These are phyloP conservation scores for Oenanthe sinensis DNA, from an alignment of 129 eudicot species.

Conservation along the genomic window DNA sequence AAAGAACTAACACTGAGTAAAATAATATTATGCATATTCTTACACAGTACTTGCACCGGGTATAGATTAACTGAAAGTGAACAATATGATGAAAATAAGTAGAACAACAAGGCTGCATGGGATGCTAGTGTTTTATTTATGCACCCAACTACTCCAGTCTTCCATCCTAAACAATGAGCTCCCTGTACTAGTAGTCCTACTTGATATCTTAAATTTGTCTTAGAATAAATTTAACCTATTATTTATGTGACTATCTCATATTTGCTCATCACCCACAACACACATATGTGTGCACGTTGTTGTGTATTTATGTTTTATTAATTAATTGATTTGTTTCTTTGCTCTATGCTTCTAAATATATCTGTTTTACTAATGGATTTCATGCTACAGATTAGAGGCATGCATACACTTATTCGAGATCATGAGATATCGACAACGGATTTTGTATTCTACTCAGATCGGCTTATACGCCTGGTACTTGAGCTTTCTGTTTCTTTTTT, in stretches of 20 bases:
- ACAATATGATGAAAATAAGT: background rate
- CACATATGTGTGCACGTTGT: background rate
- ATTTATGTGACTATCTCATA: background rate
- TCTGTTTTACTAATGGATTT: background rate
- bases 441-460: conserved; percentile 94
- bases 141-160: background rate
- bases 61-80: background rate
- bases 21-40: background rate
- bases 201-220: background rate
- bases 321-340: background rate
- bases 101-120: background rate
- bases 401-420: conserved; percentile 97
- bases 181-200: background rate
- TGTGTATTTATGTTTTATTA: background rate
- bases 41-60: background rate
- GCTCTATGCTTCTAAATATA: background rate
- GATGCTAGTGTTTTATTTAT: background rate
- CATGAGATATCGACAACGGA: conserved; percentile 93
- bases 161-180: background rate
- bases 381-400: conserved; percentile 85
- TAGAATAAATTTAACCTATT: background rate
- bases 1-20: background rate
- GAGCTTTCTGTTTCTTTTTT: background rate
- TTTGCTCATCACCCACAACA: background rate
- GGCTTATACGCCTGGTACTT: conserved; percentile 83